Conservation (phyloP, 163 green algal genomes). For the Coccomyxa subellipsoidea region DNA sequence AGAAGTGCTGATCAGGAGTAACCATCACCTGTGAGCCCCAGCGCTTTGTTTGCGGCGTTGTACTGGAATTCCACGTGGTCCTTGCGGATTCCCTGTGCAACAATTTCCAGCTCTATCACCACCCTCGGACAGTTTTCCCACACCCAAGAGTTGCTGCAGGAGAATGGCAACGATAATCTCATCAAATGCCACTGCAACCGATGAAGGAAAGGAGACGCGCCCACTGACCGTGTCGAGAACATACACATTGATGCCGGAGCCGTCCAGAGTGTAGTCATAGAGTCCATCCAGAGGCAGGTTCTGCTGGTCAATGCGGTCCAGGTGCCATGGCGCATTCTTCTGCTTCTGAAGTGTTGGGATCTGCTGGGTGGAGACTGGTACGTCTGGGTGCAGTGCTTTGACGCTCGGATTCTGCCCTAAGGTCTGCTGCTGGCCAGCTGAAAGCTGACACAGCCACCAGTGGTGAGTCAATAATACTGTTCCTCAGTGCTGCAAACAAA, state of each 20-base stretch:
- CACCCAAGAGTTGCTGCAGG: no score
- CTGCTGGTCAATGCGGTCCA: conserved; percentile 64
- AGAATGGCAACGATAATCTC: no score
- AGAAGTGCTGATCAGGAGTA: no score
- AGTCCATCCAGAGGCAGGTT: conserved; percentile 43
- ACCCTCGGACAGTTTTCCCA: no score
- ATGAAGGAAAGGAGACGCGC: neutral
- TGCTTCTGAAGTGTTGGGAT: neutral
- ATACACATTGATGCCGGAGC: conserved; percentile 52
- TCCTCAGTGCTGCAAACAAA: neutral
- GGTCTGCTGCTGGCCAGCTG: neutral
- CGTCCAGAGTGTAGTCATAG: conserved; percentile 47
- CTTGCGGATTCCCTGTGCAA: conserved; percentile 52
- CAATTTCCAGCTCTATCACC: no score
- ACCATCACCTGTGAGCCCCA: conserved; percentile 13
- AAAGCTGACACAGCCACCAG: no score
- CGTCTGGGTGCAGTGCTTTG: conserved; percentile 15
- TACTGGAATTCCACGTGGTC: conserved; percentile 66
- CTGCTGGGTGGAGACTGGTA: conserved; percentile 4
- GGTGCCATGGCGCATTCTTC: conserved; percentile 34
- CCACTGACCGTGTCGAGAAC: conserved; percentile 55
- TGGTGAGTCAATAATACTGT: neutral
- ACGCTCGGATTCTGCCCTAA: conserved; percentile 18
- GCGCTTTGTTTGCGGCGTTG: conserved; percentile 4
- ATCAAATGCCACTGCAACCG: no score